Evolutionary conservation across 139 green algal genomes (phyloP).

Genomic region (Deuterostichococcus epilithicus): DNA sequence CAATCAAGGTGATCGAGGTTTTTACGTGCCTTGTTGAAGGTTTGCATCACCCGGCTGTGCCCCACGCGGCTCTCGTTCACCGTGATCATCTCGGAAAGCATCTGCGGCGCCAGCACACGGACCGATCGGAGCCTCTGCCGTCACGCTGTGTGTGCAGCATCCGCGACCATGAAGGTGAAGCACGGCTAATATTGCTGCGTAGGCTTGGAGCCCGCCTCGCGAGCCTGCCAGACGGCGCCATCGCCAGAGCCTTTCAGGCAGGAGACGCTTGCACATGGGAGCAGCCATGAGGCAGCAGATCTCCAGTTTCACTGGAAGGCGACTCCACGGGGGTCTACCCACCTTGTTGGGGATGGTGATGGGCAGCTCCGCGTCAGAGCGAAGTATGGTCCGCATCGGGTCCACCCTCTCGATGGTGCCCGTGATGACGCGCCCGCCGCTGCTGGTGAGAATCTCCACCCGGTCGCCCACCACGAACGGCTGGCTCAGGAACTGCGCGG

Average conservation of each 20-base stretch:
- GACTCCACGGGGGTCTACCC: no score
- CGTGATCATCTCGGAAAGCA: slow-evolving; percentile 38
- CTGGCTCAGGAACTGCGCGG: slow-evolving; percentile 36
- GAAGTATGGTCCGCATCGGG: slow-evolving; percentile 35
- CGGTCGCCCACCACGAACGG: slow-evolving; percentile 42
- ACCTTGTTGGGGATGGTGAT: slow-evolving; percentile 43
- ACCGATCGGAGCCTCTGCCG: no score
- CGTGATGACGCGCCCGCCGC: slow-evolving; percentile 23
- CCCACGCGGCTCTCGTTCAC: slow-evolving; percentile 34
- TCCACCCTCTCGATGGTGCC: slow-evolving; percentile 33
- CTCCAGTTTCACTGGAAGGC: no score
- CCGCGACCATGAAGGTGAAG: no score
- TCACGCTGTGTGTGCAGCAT: no score
- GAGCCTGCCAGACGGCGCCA: no score
- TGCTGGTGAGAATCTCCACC: slow-evolving; percentile 25
- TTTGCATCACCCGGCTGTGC: slow-evolving; percentile 17
- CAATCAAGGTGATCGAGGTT: no score
- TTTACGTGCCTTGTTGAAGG: slow-evolving; percentile 29
- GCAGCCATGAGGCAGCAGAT: no score
- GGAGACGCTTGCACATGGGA: no score
- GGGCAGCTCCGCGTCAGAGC: slow-evolving; percentile 27
- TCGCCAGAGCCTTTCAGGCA: no score
- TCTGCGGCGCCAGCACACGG: slow-evolving; percentile 11
- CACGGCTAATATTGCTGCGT: no score
- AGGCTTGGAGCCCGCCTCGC: no score